Evolutionary conservation across 352 stramenopile genomes (phyloP).

Genomic region (Phytophthora rubi): DNA sequence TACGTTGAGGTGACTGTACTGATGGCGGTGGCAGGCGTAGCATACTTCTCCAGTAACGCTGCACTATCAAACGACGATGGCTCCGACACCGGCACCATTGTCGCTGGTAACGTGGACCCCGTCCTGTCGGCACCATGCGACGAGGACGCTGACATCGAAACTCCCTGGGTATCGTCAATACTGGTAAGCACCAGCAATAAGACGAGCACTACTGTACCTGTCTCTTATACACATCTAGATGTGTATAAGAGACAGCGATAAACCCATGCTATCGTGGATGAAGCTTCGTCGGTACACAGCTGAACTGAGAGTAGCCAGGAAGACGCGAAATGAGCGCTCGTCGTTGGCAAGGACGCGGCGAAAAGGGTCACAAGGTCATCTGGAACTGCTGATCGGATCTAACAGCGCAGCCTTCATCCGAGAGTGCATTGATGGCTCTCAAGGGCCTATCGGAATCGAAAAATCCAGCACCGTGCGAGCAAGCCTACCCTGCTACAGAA

Average conservation of each 20-base stretch:
- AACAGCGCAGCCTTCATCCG: constrained; percentile 4
- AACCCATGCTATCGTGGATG: background rate
- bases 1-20: constrained; percentile 26
- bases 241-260: too few species aligned
- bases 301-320: background rate
- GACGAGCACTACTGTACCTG: background rate
- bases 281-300: too few species aligned
- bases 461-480: constrained; percentile 13
- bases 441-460: constrained; percentile 14
- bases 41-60: constrained; percentile 5
- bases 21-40: constrained; percentile 13
- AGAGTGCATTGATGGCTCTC: constrained; percentile 12
- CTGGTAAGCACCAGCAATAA: background rate
- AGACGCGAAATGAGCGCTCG: background rate
- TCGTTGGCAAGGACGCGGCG: background rate
- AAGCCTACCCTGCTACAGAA: constrained; percentile 5
- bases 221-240: too few species aligned
- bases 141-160: constrained; percentile 17
- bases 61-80: constrained; percentile 19
- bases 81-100: background rate
- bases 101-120: background rate
- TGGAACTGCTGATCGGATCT: constrained; percentile 13
- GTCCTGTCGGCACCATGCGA: background rate
- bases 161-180: background rate
- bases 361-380: background rate